Percentiles rank a stretch among this genome's conserved stretches.
Evolutionary conservation across 345 rosid species (phyloP).

Genomic region (Gynandropsis gynandra): DNA sequence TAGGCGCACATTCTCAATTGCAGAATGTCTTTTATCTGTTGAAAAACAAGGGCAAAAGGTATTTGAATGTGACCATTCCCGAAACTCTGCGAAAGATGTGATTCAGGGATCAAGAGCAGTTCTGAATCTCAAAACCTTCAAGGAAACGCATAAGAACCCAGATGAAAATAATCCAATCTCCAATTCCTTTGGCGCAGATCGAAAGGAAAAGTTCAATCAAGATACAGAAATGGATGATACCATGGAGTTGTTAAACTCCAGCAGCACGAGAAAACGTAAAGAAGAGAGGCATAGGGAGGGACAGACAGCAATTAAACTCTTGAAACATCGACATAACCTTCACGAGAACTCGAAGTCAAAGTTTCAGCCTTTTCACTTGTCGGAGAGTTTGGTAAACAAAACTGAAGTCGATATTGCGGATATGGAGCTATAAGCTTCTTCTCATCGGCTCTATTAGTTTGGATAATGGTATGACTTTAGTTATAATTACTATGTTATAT

Average conservation of each 20-base stretch:
- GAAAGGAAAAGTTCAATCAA: slow-evolving; percentile 16
- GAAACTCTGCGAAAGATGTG: slow-evolving; percentile 41
- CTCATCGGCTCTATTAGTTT: no score
- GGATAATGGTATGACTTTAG: no score
- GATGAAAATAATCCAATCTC: slow-evolving; percentile 12
- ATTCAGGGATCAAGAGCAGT: slow-evolving; percentile 36
- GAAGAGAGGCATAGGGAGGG: slow-evolving; percentile 39
- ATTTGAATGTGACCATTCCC: slow-evolving; percentile 43
- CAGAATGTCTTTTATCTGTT: slow-evolving; percentile 57
- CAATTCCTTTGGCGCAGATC: no score
- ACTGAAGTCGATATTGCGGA: slow-evolving; percentile 43
- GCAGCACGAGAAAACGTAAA: slow-evolving; percentile 59
- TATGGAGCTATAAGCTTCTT: slow-evolving; percentile 31
- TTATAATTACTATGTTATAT: no score
- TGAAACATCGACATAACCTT: slow-evolving; percentile 34
- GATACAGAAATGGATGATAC: slow-evolving; percentile 28
- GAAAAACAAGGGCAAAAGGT: slow-evolving; percentile 56
- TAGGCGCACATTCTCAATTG: slow-evolving; percentile 20
- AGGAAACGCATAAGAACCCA: slow-evolving; percentile 17
- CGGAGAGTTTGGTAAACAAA: slow-evolving; percentile 33
- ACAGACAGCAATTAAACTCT: slow-evolving; percentile 37
- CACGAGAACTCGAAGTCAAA: slow-evolving; percentile 21
- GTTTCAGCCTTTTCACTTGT: slow-evolving; percentile 23
- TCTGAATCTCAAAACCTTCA: slow-evolving; percentile 17
- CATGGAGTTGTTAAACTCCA: slow-evolving; percentile 19